These are phyloP conservation scores for Xerocomus minutiporus DNA, from an alignment of 1,284 basidiomycete species.

Conservation along the genomic window DNA sequence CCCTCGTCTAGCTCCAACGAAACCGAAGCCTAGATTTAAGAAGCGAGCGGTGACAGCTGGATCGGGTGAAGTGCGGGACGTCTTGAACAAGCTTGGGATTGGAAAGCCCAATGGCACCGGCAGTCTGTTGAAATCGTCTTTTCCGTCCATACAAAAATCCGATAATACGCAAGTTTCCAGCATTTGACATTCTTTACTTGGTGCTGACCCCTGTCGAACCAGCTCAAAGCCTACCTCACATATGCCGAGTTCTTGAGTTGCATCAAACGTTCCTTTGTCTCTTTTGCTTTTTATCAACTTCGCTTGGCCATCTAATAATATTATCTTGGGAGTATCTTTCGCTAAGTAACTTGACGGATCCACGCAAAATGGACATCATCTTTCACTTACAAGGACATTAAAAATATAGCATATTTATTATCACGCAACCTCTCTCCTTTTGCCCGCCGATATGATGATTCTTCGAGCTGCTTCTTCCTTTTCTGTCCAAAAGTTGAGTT, in stretches of 20 bases:
- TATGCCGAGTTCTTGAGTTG: constrained; percentile 14
- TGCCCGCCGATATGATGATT: constrained; percentile 45
- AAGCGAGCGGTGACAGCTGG: constrained; percentile 47
- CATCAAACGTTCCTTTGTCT: constrained; percentile 9
- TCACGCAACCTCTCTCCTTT: constrained; percentile 22
- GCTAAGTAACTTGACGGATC: constrained; percentile 18
- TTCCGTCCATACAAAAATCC: constrained; percentile 45
- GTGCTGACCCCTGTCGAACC: constrained; percentile 6
- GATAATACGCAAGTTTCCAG: constrained; percentile 35
- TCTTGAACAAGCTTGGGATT: constrained; percentile 72
- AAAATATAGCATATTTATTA: constrained; percentile 16
- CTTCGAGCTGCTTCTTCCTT: constrained; percentile 53
- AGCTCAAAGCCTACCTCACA: constrained; percentile 16
- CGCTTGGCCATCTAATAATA: constrained; percentile 7
- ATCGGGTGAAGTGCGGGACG: constrained; percentile 71
- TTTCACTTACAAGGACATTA: constrained; percentile 11
- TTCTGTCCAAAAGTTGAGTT: constrained; percentile 56
- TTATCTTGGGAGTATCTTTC: constrained; percentile 11
- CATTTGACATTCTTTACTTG: neutral
- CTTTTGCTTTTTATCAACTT: constrained; percentile 1
- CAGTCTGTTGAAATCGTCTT: constrained; percentile 62
- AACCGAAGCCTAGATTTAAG: constrained; percentile 52
- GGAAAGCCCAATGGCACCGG: constrained; percentile 61
- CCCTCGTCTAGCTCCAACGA: constrained; percentile 42
- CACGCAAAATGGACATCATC: constrained; percentile 15